Base-by-base conservation (phyloP, 495 filamentous ascomycete genomes). In the Penicillium mononematosum region DNA sequence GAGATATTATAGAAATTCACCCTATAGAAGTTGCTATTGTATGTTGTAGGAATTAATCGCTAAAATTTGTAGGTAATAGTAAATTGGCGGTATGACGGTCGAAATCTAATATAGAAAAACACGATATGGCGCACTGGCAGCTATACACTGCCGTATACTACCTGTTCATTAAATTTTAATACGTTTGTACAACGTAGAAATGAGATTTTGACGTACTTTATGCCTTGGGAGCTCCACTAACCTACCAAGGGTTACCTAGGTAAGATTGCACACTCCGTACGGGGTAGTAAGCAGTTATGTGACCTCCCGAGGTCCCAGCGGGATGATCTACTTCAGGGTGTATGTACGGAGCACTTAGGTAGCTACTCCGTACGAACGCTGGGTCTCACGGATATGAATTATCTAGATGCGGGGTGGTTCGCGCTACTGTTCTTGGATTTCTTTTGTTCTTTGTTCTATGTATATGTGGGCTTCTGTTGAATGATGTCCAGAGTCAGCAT, bases 351-450 rank as follows among this genome's bases (percentile, higher is more conserved):
- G 22, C 3, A 24, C 4, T 5, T 25, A 25, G 4, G 5, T 25
- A 44, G 17, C 6, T 8, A 29, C 7, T 29, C 27, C 27, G 39
- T 14, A 55, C 24, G 50, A 52, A 52, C 24, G 8, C 25, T 44
- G 24, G 44, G 53, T 47, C 52, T 29, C 22, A 31, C 7, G 22
- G 22, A n/a, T 32, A 17, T 45, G 14, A 27, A 22, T 46, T 39
- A n/a, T 39, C n/a, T 8, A 8, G 4, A 55, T 47, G 53, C 20
- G 44, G 44, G 53, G 53, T 27, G 36, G 31, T n/a, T 42, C 27
- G 11, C 24, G 29, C 29, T 36, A 45, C 17, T 19, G 25, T 22
- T 29, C 48, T 20, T 14, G 2, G 7, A 12, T 20, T 11, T 41
- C 12, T 39, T 39, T 16, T 47, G 3, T 31, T 38, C 17, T 20